These are phyloP conservation scores for Candida nemodendra DNA, from an alignment of 805 yeast genomes.

Conservation along the genomic window DNA sequence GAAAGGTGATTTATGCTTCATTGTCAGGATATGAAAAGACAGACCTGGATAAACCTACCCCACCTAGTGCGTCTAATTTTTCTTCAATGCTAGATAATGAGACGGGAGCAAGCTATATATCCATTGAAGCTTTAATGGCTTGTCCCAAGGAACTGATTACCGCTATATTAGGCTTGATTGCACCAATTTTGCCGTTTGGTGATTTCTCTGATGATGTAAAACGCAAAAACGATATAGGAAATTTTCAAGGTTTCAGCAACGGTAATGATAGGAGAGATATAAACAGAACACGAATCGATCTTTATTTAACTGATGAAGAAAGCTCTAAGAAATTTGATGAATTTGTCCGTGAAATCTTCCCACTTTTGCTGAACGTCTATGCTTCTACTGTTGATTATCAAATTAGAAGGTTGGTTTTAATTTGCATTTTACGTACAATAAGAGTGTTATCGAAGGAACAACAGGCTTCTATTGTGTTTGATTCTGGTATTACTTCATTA, in stretches of 20 bases:
- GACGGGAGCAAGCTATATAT: slow-evolving; percentile 22
- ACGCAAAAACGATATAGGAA: slow-evolving; percentile 26
- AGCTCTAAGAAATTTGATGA: slow-evolving; percentile 15
- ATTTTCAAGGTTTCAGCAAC: slow-evolving; percentile 29
- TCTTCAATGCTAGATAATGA: neutral
- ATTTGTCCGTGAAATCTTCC: slow-evolving; percentile 49
- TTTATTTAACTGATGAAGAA: slow-evolving; percentile 29
- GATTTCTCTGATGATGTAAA: slow-evolving; percentile 8
- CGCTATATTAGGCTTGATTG: slow-evolving; percentile 53
- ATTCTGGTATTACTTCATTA: slow-evolving; percentile 43
- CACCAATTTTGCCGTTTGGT: slow-evolving; percentile 54
- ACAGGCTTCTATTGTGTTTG: slow-evolving; percentile 33
- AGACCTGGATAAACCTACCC: slow-evolving; percentile 7
- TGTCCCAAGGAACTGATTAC: slow-evolving; percentile 66
- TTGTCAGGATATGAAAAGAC: slow-evolving; percentile 49
- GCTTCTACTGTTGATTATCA: slow-evolving; percentile 70
- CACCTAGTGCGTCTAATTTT: neutral
- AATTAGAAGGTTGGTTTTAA: slow-evolving; percentile 55
- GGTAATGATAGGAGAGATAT: slow-evolving; percentile 20
- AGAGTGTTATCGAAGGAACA: slow-evolving; percentile 36
- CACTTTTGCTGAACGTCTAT: slow-evolving; percentile 58
- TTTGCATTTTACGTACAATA: slow-evolving; percentile 52
- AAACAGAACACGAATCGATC: slow-evolving; percentile 34
- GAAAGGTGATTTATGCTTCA: slow-evolving; percentile 46
- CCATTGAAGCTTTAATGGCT: slow-evolving; percentile 72